phyloP scores from a whole-genome alignment of 2,329 filamentous ascomycete species.

The Sodiomyces alkalinus region DNA sequence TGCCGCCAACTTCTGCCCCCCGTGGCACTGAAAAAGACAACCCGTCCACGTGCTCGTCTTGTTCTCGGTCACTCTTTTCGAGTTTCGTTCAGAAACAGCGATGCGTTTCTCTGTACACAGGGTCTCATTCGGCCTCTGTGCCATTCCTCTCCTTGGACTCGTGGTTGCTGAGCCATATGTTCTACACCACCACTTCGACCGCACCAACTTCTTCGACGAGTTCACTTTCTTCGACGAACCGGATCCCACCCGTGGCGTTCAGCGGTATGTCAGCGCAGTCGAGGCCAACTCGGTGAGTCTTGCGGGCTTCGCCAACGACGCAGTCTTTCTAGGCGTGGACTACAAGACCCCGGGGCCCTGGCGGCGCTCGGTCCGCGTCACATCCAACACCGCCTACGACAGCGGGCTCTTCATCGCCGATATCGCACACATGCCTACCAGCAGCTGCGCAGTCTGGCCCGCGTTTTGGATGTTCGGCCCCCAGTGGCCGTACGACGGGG shows the following conservation, averaged over 20 bases:
- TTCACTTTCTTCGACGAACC: constrained; percentile 38
- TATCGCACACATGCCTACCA: constrained; percentile 60
- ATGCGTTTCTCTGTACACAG: too few relatives aligned
- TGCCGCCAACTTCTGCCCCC: too few relatives aligned
- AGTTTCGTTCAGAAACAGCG: too few relatives aligned
- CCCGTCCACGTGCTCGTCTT: too few relatives aligned
- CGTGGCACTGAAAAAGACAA: too few relatives aligned
- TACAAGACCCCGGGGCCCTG: constrained; percentile 41
- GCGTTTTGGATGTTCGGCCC: constrained; percentile 55
- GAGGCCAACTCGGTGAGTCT: constrained; percentile 43
- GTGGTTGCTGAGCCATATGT: constrained; percentile 20
- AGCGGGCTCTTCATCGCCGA: constrained; percentile 60
- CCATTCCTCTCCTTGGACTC: constrained; percentile 16
- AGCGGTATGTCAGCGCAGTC: constrained; percentile 47
- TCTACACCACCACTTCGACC: constrained; percentile 31
- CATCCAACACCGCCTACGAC: constrained; percentile 50
- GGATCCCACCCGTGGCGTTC: constrained; percentile 65
- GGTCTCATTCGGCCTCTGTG: constrained; percentile 6
- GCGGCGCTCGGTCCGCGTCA: constrained; percentile 54
- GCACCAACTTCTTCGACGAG: constrained; percentile 37
- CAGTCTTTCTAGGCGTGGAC: constrained; percentile 58
- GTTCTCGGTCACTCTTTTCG: too few relatives aligned
- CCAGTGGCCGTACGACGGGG: constrained; percentile 55
- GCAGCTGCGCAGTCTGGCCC: constrained; percentile 60
- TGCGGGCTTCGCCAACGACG: constrained; percentile 37